Evolutionary conservation across 306 rosid genomes (phyloP), one percentile per base, ranked within the genome.

Genomic region (Begonia loranthoides): DNA sequence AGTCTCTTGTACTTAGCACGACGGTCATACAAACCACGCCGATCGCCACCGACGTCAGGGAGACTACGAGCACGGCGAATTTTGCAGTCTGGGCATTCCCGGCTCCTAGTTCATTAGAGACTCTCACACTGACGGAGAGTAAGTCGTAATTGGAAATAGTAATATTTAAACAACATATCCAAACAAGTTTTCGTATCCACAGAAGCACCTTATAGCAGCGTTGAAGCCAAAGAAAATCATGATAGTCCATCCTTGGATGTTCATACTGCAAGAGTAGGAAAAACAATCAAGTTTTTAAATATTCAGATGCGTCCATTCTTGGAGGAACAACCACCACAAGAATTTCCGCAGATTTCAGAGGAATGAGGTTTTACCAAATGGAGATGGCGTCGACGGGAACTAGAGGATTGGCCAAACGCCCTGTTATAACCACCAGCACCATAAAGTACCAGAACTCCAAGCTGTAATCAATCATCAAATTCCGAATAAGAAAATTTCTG

Each of bases 391-490:
- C 95, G 43, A 82, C 83, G 1, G 95, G 73, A 22, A 87, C 3
- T 12, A 82, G 49, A 55, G 95, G 88, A 57, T 87, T 58, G 1
- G 15, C 7, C 58, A 87, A 62, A 52, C 80, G 88, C 40, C 93
- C 95, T 45, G 81, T 57, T 59, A 87, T 57, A 48, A 79, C 89
- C 60, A 82, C 73, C 52, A 87, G 49, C 47, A 82, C 16, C 95
- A 82, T 87, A 73, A 87, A 51, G 69, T 87, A 87, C 95, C 95
- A 87, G 61, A 77, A 73, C 72, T 87, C 95, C 79, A 87, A 77
- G 70, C 95, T 87, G 89, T 4, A 28, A 28, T 28, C 65, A 59
- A 41, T 12, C 10, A 52, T 12, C 12, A 15, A 19, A 28, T 28
- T 28, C 5, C 1, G 36, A 28, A 28, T 28, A 7, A 28, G 36